A percentile compares a stretch with the other conserved stretches of the same genome.
Evolutionary conservation across 1,139 yeast species (phyloP).

Genomic region (Citeromyces hawaiiensis): DNA sequence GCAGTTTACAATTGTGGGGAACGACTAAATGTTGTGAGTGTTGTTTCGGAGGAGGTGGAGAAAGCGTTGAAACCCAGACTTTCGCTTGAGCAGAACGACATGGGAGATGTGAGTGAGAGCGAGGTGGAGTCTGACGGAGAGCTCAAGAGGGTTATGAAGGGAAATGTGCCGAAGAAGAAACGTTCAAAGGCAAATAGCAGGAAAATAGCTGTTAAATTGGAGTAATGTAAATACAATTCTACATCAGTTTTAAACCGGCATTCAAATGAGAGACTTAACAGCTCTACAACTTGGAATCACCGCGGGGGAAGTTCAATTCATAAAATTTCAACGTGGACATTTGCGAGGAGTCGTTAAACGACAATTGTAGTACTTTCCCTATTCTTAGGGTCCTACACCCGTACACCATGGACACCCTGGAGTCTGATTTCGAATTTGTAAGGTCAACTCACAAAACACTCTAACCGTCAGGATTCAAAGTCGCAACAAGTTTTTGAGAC

Average conservation of each 20-base stretch:
- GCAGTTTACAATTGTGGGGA: slow-evolving; percentile 93
- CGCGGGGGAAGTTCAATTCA: no score
- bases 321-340: no score
- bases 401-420: neutral
- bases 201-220: slow-evolving; percentile 9
- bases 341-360: no score
- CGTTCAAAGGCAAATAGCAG: slow-evolving; percentile 31
- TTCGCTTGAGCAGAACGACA: slow-evolving; percentile 22
- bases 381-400: neutral
- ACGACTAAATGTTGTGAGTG: slow-evolving; percentile 74
- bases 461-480: neutral
- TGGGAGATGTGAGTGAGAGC: slow-evolving; percentile 49
- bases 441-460: neutral
- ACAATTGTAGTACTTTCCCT: no score
- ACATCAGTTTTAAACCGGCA: no score
- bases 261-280: no score
- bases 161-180: slow-evolving; percentile 25
- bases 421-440: neutral
- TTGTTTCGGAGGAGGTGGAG: slow-evolving; percentile 71
- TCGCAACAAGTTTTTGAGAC: neutral
- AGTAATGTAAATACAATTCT: no score
- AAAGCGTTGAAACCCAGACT: slow-evolving; percentile 58
- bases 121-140: slow-evolving; percentile 39
- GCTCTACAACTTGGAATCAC: no score
- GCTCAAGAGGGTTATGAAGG: slow-evolving; percentile 29